These are phyloP conservation scores for Tripterygium wilfordii DNA, from an alignment of 177 flowering plant genomes.

Conservation along the genomic window DNA sequence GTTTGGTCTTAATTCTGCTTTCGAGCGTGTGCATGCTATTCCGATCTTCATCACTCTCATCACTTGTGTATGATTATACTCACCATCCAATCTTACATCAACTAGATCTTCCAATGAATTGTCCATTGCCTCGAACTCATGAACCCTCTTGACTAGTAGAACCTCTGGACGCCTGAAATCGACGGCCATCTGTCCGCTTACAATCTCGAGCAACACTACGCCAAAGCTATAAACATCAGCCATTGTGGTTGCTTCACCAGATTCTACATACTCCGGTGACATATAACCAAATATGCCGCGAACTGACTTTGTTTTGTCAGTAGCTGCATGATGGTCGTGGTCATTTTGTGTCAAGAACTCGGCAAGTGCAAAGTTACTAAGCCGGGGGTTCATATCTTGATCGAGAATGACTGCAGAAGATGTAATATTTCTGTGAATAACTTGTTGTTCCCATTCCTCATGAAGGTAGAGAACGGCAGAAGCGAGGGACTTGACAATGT, in stretches of 20 bases:
- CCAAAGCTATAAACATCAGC: constrained; percentile 92
- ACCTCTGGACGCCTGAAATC: constrained; percentile 67
- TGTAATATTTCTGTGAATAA: constrained; percentile 84
- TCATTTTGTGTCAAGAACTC: constrained; percentile 81
- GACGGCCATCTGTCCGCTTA: constrained; percentile 71
- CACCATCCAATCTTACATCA: constrained; percentile 48
- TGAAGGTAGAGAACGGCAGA: constrained; percentile 83
- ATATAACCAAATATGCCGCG: constrained; percentile 95
- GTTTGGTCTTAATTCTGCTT: constrained; percentile 64
- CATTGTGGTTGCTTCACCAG: constrained; percentile 60
- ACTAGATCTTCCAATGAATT: constrained; percentile 54
- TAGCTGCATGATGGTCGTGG: constrained; percentile 47
- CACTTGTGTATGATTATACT: constrained; percentile 48
- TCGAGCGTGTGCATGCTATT: constrained; percentile 63
- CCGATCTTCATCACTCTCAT: constrained; percentile 64
- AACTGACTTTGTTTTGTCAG: constrained; percentile 30
- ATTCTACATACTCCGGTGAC: constrained; percentile 82
- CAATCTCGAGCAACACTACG: constrained; percentile 81
- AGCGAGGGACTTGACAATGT: constrained; percentile 75
- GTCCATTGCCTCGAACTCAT: constrained; percentile 32
- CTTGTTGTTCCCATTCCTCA: constrained; percentile 97
- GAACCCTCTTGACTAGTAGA: constrained; percentile 55
- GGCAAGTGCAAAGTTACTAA: constrained; percentile 80
- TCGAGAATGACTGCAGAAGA: constrained; percentile 72
- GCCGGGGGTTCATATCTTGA: constrained; percentile 82